Base-by-base conservation (phyloP, 2,329 filamentous ascomycete species). In the Bipolaris bicolor region DNA sequence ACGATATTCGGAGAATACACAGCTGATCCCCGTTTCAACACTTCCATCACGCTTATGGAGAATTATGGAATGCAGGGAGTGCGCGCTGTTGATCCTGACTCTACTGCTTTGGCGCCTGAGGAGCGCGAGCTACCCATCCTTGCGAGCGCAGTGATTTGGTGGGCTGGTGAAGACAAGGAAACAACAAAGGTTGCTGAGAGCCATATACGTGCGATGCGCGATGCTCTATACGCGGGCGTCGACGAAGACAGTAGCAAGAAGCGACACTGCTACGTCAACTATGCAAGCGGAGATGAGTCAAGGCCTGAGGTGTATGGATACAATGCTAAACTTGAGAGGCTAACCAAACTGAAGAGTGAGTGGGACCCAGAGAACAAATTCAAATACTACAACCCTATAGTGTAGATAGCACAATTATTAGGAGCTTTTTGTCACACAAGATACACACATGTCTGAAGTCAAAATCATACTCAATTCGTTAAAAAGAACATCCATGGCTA, bases 111-210 rank as follows among this genome's bases (percentile, higher is more conserved):
- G 16, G 44, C 64, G 3, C 44, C 49, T 9, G 63, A 64, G 10
- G 66, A 69, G 39, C 78, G 83, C 3, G 61, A 66, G 2, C 76
- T 80, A 18, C 63, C 64, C 4, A 46, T 62, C 10, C 49, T 69
- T 9, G 54, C 62, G 0, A 62, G 53, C 13, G 57, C 61, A 13
- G 49, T 55, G 2, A 22, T 68, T 15, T 69, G 61, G 61, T 69
- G 60, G 60, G 52, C 51, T 15, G 66, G 61, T 4, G 40, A 61
- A 11, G 48, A 58, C 33, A 40, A 52, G 34, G 29, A 61, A 16
- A 51, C 55, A 9, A 53, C 36, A 2, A 55, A 43, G 9, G 60
- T 62, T 52, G 65, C 65, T 3, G 41, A 61, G 33, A 44, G 31
- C n/a, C 55, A 62, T 49, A 52, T 40, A 1, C 46, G 36, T 15